Conservation (phyloP, 1,284 basidiomycete species). For the Cutaneotrichosporon cavernicola region DNA sequence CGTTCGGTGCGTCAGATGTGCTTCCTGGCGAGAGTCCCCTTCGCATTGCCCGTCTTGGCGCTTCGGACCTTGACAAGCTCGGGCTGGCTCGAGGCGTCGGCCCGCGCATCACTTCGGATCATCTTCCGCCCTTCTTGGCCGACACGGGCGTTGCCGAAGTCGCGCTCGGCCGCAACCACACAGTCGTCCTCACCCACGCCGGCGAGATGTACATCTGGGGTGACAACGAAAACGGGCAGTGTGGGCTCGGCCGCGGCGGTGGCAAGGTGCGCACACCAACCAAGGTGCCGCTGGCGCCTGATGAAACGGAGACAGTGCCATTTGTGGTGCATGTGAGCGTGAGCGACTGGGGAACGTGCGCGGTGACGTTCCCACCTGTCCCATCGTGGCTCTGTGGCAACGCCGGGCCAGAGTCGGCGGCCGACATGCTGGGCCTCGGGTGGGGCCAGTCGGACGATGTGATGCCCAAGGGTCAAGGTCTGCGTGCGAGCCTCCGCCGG, state of each 20-base stretch:
- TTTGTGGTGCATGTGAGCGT: background rate
- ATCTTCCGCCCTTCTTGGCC: background rate
- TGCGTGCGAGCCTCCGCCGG: background rate
- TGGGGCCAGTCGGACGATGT: background rate
- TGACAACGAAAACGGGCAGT: constrained; percentile 6
- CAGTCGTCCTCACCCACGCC: background rate
- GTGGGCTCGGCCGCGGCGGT: background rate
- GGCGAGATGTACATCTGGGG: constrained; percentile 6
- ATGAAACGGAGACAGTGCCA: background rate
- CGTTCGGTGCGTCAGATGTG: background rate
- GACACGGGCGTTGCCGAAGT: constrained; percentile 2
- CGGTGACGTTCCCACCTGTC: background rate
- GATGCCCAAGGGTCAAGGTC: background rate
- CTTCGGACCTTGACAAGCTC: background rate
- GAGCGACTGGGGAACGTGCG: constrained; percentile 6
- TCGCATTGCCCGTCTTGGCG: background rate
- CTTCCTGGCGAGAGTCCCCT: constrained; percentile 2
- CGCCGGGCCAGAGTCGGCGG: background rate
- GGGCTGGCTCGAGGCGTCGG: background rate
- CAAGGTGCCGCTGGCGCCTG: background rate
- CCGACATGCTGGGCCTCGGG: background rate
- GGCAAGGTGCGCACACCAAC: background rate
- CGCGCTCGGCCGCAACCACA: background rate
- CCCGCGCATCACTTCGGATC: background rate
- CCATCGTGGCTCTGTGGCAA: constrained; percentile 3